Evolutionary conservation across 495 filamentous ascomycete genomes (phyloP).

Genomic region (Penicillium arizonense): DNA sequence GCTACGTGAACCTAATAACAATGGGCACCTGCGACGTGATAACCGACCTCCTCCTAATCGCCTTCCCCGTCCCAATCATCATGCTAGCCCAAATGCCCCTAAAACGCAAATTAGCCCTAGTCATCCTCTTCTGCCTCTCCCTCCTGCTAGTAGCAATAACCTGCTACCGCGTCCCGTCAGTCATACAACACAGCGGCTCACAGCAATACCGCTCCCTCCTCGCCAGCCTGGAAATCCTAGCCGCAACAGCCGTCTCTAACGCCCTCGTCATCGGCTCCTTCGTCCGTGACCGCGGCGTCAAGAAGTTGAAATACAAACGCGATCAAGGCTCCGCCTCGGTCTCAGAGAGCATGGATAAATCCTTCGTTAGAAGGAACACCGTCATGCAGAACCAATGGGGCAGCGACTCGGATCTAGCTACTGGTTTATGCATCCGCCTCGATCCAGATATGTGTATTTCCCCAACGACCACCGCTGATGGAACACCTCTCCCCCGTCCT

Average conservation of each 20-base stretch:
- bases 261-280: constrained; percentile 78
- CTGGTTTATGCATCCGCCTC: constrained; percentile 66
- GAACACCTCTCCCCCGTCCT: constrained; percentile 10
- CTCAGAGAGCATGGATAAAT: constrained; percentile 50
- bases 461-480: constrained; percentile 1
- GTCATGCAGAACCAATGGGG: constrained; percentile 69
- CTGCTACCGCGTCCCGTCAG: constrained; percentile 70
- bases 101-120: constrained; percentile 64
- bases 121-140: constrained; percentile 78
- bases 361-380: constrained; percentile 47
- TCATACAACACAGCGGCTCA: constrained; percentile 58
- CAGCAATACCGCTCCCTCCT: constrained; percentile 76
- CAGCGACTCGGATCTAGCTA: constrained; percentile 76
- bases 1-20: constrained; percentile 79
- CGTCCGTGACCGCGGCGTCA: constrained; percentile 72
- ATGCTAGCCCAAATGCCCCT: constrained; percentile 66
- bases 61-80: constrained; percentile 87
- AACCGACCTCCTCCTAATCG: constrained; percentile 82
- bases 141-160: constrained; percentile 72
- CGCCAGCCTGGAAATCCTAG: constrained; percentile 75
- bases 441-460: constrained; percentile 55
- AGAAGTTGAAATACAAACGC: constrained; percentile 70
- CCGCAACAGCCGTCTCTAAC: constrained; percentile 75
- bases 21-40: constrained; percentile 85
- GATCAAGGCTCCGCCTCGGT: constrained; percentile 52